Percentiles rank a stretch among this genome's conserved stretches.
Evolutionary conservation across 1,284 basidiomycete species (phyloP).

Genomic region (Cerioporus squamosus): DNA sequence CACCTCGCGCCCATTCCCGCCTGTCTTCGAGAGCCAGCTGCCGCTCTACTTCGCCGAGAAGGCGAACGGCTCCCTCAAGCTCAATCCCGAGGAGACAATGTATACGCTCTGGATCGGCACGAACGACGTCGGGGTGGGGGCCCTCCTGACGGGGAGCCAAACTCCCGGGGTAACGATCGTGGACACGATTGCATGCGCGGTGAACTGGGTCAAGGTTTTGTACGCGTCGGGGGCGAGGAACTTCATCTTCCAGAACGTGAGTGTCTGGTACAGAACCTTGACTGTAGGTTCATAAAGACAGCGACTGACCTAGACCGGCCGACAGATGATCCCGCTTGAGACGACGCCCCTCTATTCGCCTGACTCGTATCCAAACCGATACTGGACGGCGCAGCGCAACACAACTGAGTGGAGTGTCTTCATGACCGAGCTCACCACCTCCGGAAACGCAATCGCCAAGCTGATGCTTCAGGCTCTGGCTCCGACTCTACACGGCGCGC

Average conservation of each 20-base stretch:
- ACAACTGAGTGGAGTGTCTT: conserved; percentile 30
- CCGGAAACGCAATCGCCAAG: conserved; percentile 37
- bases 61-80: conserved; percentile 27
- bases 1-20: conserved; percentile 40
- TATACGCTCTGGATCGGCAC: conserved; percentile 54
- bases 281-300: too few species aligned
- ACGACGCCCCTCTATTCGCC: conserved; percentile 35
- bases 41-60: conserved; percentile 39
- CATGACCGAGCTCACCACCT: conserved; percentile 38
- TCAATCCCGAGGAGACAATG: conserved; percentile 40
- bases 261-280: conserved; percentile 6
- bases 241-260: conserved; percentile 49
- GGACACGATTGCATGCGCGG: conserved; percentile 40
- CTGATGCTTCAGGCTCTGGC: conserved; percentile 36
- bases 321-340: conserved; percentile 39
- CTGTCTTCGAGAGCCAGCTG: conserved; percentile 41
- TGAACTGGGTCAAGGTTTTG: conserved; percentile 41
- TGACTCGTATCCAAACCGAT: conserved; percentile 31
- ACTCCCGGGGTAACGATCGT: conserved; percentile 43
- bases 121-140: conserved; percentile 44
- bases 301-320: background rate
- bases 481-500: conserved; percentile 34
- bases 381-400: conserved; percentile 26
- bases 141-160: conserved; percentile 37
- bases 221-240: conserved; percentile 46